Evolutionary conservation across 257 asterid genomes (phyloP), one percentile per base, ranked within the genome.

Genomic region (Gentiana macrophylla): DNA sequence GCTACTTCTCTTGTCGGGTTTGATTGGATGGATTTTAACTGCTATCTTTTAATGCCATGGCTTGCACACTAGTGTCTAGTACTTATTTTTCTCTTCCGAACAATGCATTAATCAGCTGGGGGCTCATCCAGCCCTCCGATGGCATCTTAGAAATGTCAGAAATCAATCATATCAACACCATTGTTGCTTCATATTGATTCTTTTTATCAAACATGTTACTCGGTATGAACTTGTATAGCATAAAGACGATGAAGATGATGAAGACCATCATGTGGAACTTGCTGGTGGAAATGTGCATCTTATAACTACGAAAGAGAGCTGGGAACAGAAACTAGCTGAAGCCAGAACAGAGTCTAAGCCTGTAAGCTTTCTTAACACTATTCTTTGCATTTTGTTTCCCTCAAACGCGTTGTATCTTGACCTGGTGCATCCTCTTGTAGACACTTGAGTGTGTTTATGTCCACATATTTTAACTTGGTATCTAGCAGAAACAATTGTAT

Each of bases 271-370:
- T 44, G 78, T 77, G 58, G 85, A 86, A 64, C 57, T 90, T 50
- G 63, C 83, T 11, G 94, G 95, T 71, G 98, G 98, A 65, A 90
- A 90, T 70, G 95, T 90, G 74, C 84, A 78, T 48, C 86, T 90
- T 60, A 52, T 90, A 70, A 77, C 84, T 34, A 78, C 92, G 32
- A 79, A 80, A 74, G 94, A 84, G 63, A 70, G 77, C 67, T 90
- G 96, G 98, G 94, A 84, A 15, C 91, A 82, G 72, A 86, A 80
- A 70, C 35, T 90, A 49, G 83, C 65, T 43, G 87, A 89, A 76
- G 86, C 97, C 3, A 74, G 61, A 50, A 74, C 41, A 41, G 89
- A 80, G 38, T 82, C 82, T 35, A 89, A 86, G 70, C 71, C 70
- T 64, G 98, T 91, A 67, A 77, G 90, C 68, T 13, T 32, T 63